Conservation (phyloP, 495 filamentous ascomycete genomes). For the Podospora comata region DNA sequence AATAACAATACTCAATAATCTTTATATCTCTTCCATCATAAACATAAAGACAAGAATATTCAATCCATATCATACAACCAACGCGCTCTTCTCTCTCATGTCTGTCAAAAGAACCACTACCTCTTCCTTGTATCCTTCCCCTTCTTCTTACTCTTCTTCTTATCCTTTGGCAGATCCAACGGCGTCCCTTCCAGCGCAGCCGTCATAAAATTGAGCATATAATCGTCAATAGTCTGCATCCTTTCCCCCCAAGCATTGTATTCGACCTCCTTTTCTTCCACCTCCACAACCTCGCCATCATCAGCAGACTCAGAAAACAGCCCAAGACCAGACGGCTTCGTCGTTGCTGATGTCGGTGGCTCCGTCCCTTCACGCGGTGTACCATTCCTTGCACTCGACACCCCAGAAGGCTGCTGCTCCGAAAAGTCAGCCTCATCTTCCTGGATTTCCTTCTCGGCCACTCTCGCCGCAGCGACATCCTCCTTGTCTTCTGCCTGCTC, state of each 20-base stretch:
- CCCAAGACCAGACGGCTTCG: conserved; percentile 40
- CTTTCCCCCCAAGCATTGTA: conserved; percentile 53
- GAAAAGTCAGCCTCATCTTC: conserved; percentile 89
- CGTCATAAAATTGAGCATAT: conserved; percentile 75
- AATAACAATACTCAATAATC: neutral
- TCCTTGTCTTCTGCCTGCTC: conserved; percentile 90
- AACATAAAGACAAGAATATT: neutral
- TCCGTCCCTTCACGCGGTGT: conserved; percentile 47
- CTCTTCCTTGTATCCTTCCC: conserved; percentile 24
- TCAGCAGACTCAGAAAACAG: conserved; percentile 39
- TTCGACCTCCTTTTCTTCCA: conserved; percentile 46
- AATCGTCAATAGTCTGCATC: conserved; percentile 72
- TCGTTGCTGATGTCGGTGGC: conserved; percentile 16
- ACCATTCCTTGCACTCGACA: conserved; percentile 45
- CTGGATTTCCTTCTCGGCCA: conserved; percentile 84
- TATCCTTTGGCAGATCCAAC: conserved; percentile 74
- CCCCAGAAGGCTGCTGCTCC: conserved; percentile 59
- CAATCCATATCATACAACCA: neutral
- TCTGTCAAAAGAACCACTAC: conserved; percentile 2
- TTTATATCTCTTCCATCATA: neutral
- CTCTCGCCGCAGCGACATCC: conserved; percentile 80
- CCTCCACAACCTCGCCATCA: conserved; percentile 17
- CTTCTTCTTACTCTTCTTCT: conserved; percentile 58
- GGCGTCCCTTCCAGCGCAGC: conserved; percentile 74
- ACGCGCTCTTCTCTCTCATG: neutral